A percentile compares a stretch with the other conserved stretches of the same genome.
Evolutionary conservation across 305 asterid species (phyloP).

Genomic region (Rubia balearica): DNA sequence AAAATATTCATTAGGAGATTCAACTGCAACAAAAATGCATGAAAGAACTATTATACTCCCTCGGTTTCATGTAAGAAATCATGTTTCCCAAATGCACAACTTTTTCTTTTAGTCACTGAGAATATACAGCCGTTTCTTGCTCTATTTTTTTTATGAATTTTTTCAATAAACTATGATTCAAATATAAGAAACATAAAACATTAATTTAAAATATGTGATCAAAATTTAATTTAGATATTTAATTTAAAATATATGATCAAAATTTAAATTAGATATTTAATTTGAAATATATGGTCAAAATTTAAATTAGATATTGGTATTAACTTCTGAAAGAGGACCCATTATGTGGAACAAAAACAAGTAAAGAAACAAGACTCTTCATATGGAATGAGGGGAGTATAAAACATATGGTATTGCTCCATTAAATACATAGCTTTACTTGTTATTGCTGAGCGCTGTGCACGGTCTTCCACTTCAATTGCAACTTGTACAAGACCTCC

Average conservation of each 20-base stretch:
- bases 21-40: background rate
- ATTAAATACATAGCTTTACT: constrained; percentile 35
- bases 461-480: constrained; percentile 96
- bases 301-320: background rate
- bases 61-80: background rate
- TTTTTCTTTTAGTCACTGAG: background rate
- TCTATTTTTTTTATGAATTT: background rate
- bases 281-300: background rate
- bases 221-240: too few relatives aligned
- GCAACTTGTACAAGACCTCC: constrained; percentile 99
- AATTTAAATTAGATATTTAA: background rate
- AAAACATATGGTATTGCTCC: background rate
- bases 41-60: background rate
- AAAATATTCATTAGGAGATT: background rate
- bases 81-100: background rate
- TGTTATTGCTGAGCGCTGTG: constrained; percentile 92
- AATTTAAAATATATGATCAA: background rate
- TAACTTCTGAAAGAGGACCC: background rate
- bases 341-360: background rate
- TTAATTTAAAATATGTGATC: background rate
- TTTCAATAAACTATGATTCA: background rate
- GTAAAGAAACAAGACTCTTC: background rate
- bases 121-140: background rate
- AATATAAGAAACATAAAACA: background rate
- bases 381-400: background rate